phyloP scores from a whole-genome alignment of 2,329 filamentous ascomycete species.

The Sporothrix euskadiensis region DNA sequence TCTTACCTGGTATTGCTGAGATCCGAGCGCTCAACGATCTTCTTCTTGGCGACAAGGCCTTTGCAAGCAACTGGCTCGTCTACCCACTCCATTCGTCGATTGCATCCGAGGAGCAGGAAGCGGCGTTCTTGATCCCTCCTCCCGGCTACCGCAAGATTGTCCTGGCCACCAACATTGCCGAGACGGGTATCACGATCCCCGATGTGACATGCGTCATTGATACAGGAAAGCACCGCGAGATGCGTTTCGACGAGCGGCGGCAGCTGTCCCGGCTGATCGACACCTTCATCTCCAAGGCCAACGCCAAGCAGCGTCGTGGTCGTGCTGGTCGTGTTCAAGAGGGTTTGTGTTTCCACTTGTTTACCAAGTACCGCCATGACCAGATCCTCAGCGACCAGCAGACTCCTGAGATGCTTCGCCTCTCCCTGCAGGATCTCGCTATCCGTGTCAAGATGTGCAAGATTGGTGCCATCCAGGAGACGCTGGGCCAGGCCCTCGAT shows the following conservation, averaged over 20 bases:
- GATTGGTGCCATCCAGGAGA: conserved; percentile 88
- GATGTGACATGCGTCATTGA: conserved; percentile 97
- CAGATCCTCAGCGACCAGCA: conserved; percentile 85
- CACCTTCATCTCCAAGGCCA: conserved; percentile 91
- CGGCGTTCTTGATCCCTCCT: conserved; percentile 84
- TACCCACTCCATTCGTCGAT: conserved; percentile 93
- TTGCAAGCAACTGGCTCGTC: conserved; percentile 76
- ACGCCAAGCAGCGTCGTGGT: conserved; percentile 91
- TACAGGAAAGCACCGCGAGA: conserved; percentile 94
- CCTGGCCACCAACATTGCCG: conserved; percentile 94
- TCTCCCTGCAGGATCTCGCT: conserved; percentile 91
- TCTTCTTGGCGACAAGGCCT: conserved; percentile 72
- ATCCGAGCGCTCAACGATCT: conserved; percentile 87
- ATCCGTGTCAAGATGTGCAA: conserved; percentile 98
- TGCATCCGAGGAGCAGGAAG: conserved; percentile 93
- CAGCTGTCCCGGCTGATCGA: conserved; percentile 90
- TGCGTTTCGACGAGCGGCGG: conserved; percentile 91
- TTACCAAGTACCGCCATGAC: conserved; percentile 87
- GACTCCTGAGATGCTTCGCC: conserved; percentile 90
- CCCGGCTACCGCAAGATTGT: conserved; percentile 86
- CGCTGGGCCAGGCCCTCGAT: conserved; percentile 82
- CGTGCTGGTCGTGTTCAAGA: conserved; percentile 94
- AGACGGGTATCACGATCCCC: conserved; percentile 97
- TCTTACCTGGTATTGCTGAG: conserved; percentile 91
- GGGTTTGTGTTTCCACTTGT: conserved; percentile 92